Percentiles rank a stretch among this genome's conserved stretches.
These are phyloP conservation scores for Fusarium drepaniforme DNA, from an alignment of 2,329 filamentous ascomycete species.

Conservation along the genomic window DNA sequence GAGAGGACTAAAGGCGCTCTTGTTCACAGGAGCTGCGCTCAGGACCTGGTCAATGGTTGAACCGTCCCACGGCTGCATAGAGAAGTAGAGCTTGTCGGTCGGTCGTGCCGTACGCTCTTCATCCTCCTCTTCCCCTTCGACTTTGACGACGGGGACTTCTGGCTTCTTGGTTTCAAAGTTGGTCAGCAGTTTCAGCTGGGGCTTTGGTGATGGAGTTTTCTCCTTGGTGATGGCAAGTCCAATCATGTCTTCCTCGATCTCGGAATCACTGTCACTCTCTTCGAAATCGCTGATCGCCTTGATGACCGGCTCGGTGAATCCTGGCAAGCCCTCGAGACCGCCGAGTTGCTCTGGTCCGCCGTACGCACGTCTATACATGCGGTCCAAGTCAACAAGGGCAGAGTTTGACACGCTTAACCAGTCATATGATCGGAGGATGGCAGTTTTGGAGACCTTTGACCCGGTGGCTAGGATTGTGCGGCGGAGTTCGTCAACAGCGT, in stretches of 20 bases:
- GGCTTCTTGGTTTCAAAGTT: conserved; percentile 49
- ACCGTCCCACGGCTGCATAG: conserved; percentile 46
- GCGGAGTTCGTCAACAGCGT: conserved; percentile 73
- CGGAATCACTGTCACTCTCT: conserved; percentile 40
- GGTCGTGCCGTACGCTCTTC: conserved; percentile 55
- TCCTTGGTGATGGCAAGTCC: conserved; percentile 43
- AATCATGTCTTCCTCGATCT: conserved; percentile 36
- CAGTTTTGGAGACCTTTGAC: conserved; percentile 60
- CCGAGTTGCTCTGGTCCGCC: conserved; percentile 60
- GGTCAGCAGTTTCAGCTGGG: conserved; percentile 58
- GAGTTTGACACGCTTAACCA: conserved; percentile 65
- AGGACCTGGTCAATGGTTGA: conserved; percentile 61
- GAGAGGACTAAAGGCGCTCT: conserved; percentile 37
- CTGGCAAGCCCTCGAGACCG: conserved; percentile 58
- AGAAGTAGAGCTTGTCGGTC: conserved; percentile 44
- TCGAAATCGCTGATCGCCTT: conserved; percentile 38
- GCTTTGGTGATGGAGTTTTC: conserved; percentile 44
- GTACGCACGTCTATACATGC: conserved; percentile 68
- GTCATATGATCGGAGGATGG: conserved; percentile 67
- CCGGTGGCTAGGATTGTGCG: conserved; percentile 68
- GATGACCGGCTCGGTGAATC: conserved; percentile 38
- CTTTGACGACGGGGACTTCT: background rate
- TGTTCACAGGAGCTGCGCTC: conserved; percentile 39
- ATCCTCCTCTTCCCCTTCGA: conserved; percentile 44
- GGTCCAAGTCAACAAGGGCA: conserved; percentile 66